phyloP scores from a whole-genome alignment of 768 basidiomycete species.

The Boletus edulis region DNA sequence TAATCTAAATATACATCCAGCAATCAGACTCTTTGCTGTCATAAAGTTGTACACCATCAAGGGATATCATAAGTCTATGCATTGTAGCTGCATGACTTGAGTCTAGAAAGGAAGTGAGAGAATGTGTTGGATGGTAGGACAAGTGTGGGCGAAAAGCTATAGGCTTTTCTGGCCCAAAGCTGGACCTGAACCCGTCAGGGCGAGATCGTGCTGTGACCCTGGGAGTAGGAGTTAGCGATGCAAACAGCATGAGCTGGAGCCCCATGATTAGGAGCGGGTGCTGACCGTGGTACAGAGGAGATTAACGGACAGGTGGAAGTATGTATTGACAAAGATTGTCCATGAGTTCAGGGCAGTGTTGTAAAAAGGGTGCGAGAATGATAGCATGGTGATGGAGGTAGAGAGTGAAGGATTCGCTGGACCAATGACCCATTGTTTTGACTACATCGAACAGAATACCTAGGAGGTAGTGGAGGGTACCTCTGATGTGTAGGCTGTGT shows the following conservation, averaged over 20 bases:
- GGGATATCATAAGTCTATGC: too few species aligned
- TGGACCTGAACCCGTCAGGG: too few species aligned
- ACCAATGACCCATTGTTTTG: background rate
- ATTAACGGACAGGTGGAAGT: background rate
- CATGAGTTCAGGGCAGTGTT: background rate
- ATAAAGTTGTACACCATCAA: slow-evolving; percentile 41
- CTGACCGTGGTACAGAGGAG: too few species aligned
- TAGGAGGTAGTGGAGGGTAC: background rate
- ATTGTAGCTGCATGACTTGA: too few species aligned
- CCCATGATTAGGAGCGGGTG: too few species aligned
- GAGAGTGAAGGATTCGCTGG: background rate
- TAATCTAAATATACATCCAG: slow-evolving; percentile 38
- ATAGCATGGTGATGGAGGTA: background rate
- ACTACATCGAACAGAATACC: background rate
- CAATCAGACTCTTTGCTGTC: slow-evolving; percentile 3
- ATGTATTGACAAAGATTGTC: background rate
- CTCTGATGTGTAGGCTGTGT: background rate
- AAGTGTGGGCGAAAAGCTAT: too few species aligned
- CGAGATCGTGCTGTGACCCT: too few species aligned
- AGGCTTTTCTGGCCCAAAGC: too few species aligned
- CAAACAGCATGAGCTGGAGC: too few species aligned
- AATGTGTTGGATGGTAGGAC: too few species aligned
- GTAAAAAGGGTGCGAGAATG: background rate
- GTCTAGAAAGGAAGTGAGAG: too few species aligned
- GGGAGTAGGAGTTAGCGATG: too few species aligned